Evolutionary conservation across 2,329 filamentous ascomycete species (phyloP).

Genomic region (Fusarium illudens): DNA sequence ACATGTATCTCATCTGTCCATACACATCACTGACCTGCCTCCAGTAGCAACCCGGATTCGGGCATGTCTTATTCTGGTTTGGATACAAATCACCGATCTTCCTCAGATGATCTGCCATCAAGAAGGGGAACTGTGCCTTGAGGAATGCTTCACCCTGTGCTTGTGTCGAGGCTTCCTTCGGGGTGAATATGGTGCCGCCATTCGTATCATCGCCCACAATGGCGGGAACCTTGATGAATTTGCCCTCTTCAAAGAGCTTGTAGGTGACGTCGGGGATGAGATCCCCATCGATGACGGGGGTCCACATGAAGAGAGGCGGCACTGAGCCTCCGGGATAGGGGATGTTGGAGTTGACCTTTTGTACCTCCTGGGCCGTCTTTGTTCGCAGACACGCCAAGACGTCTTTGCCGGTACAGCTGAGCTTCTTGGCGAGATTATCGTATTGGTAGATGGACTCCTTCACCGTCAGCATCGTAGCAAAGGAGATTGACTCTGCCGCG

Average conservation of each 20-base stretch:
- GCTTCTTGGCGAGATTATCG: conserved; percentile 55
- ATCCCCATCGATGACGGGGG: conserved; percentile 63
- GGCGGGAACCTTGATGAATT: conserved; percentile 62
- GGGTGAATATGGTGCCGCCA: conserved; percentile 50
- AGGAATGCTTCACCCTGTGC: conserved; percentile 47
- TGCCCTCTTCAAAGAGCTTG: conserved; percentile 55
- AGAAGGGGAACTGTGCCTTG: conserved; percentile 46
- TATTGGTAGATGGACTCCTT: conserved; percentile 62
- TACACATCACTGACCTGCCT: conserved; percentile 49
- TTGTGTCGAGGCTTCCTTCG: conserved; percentile 44
- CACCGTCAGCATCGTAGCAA: conserved; percentile 57
- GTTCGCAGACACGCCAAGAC: conserved; percentile 57
- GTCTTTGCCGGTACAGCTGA: conserved; percentile 51
- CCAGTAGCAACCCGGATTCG: conserved; percentile 48
- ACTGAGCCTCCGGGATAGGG: conserved; percentile 40
- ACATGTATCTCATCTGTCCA: conserved; percentile 49
- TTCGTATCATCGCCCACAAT: conserved; percentile 55
- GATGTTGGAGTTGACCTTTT: conserved; percentile 53
- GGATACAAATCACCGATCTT: conserved; percentile 49
- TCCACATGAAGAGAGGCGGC: conserved; percentile 61
- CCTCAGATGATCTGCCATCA: conserved; percentile 44
- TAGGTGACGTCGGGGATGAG: conserved; percentile 62
- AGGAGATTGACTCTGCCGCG: conserved; percentile 61
- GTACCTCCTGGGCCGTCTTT: conserved; percentile 52
- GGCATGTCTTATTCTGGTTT: conserved; percentile 47